Conservation (phyloP, 202 grass and related monocot species). For the Zoysia matrella region DNA sequence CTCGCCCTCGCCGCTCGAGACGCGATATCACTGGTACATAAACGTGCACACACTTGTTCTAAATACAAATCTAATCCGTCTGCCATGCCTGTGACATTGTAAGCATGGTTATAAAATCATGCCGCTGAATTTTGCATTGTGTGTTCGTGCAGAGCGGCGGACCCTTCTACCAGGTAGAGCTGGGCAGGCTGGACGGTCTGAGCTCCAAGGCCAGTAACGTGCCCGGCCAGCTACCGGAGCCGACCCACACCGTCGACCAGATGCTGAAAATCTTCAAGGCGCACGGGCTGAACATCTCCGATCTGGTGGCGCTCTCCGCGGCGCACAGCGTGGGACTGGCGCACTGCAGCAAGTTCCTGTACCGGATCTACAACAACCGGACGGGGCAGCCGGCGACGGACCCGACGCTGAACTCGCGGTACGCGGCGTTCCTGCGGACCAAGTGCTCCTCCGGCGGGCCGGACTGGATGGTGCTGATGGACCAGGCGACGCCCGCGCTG, state of each 20-base stretch:
- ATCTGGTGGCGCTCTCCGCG: conserved; percentile 82
- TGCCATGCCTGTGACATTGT: neutral
- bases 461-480: conserved; percentile 55
- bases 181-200: conserved; percentile 82
- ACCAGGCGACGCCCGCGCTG: conserved; percentile 62
- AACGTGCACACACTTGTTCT: neutral
- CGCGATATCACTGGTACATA: conserved; percentile 61
- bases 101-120: neutral
- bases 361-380: too few species aligned
- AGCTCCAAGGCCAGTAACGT: conserved; percentile 68
- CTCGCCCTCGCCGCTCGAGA: conserved; percentile 67
- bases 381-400: too few species aligned
- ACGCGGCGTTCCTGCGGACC: conserved; percentile 63
- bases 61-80: too few species aligned
- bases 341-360: conserved; percentile 49
- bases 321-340: conserved; percentile 82
- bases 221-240: conserved; percentile 60
- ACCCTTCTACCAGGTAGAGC: conserved; percentile 71
- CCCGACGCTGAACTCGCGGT: conserved; percentile 33
- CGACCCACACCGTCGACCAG: conserved; percentile 61
- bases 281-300: conserved; percentile 64
- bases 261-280: conserved; percentile 56
- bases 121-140: too few species aligned
- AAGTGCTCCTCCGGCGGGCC: conserved; percentile 57
- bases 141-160: conserved; percentile 54